Base-by-base conservation (phyloP, 192 early-diverging fungal species). In the Podila epicladia region DNA sequence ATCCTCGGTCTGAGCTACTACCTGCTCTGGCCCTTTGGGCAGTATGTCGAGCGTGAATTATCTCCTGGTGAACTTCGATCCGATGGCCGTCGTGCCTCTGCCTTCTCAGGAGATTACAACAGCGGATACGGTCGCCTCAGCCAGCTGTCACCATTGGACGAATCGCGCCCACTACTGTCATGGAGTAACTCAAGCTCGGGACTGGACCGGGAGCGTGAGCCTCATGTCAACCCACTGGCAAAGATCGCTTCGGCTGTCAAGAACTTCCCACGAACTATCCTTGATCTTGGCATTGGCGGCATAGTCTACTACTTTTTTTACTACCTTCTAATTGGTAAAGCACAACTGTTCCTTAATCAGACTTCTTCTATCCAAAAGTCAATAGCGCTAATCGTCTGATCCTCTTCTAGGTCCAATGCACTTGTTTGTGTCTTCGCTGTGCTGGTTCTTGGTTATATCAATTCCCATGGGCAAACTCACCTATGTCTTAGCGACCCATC, bases 21-120 rank as follows among this genome's bases (percentile, higher is more conserved):
- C 68, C 84, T 98, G n/a, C 84, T 99, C 24, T 97, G 95, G 95
- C 97, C 97, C 9, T 99, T 99, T 89, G 97, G 96, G 9, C 93
- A 95, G 68, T 96, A 95, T 82, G 93, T 98, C 19, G 94, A 94
- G 67, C 88, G 90, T 22, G 77, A 80, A 19, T 59, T 80, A 6
- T 64, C 65, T 65, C 70, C 71, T 3, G 77, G 71, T 35, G 77
- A 80, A 48, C 26, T 55, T 9, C 67, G 50, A 12, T 26, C 57
- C 22, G 64, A 45, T 33, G 75, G 64, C 8, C 24, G 66, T 28
- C 77, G 50, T 55, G 45, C 32, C 20, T 60, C 63, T 4, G 19
- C 32, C 4, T 32, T 29, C 15, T 79, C 76, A 3, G 65, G 38
- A 3, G 20, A 51, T 11, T 12, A 37, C 26, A 55, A 53, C 17